Conservation (phyloP, 1,139 yeast genomes). For the Diutina scorzettiae region DNA sequence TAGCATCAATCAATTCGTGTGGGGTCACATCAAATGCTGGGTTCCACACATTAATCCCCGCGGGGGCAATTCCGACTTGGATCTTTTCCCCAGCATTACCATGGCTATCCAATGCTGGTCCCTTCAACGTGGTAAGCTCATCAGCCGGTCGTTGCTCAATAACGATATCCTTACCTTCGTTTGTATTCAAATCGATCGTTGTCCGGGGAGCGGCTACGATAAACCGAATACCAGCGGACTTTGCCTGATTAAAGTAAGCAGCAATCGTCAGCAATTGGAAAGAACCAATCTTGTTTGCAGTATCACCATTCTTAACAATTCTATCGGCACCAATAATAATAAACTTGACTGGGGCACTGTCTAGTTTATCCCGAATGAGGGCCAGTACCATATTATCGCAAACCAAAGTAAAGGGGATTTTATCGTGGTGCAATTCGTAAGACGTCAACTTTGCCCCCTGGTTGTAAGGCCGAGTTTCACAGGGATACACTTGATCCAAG, state of each 20-base stretch:
- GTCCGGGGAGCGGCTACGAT: constrained; percentile 94
- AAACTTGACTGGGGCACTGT: constrained; percentile 56
- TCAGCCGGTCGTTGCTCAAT: constrained; percentile 81
- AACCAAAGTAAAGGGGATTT: constrained; percentile 77
- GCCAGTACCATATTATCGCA: constrained; percentile 91
- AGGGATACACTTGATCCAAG: constrained; percentile 64
- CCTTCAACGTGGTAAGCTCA: constrained; percentile 70
- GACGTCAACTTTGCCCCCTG: constrained; percentile 94
- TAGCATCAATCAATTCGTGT: constrained; percentile 66
- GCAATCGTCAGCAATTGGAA: constrained; percentile 70
- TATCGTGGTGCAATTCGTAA: constrained; percentile 74
- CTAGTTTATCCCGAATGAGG: constrained; percentile 30
- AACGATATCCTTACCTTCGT: constrained; percentile 58
- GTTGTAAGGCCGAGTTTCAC: constrained; percentile 93
- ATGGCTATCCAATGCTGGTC: constrained; percentile 31
- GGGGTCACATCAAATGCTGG: constrained; percentile 96
- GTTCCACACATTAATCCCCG: constrained; percentile 82
- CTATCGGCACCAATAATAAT: constrained; percentile 98
- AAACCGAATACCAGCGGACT: constrained; percentile 50
- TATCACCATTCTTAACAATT: constrained; percentile 82
- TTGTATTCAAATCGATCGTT: constrained; percentile 63
- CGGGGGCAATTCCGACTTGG: constrained; percentile 74
- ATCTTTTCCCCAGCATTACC: constrained; percentile 31
- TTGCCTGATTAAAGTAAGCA: constrained; percentile 20
- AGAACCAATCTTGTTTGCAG: constrained; percentile 97